Base-by-base conservation (phyloP, 2,329 filamentous ascomycete genomes). In the Clonostachys sp. region DNA sequence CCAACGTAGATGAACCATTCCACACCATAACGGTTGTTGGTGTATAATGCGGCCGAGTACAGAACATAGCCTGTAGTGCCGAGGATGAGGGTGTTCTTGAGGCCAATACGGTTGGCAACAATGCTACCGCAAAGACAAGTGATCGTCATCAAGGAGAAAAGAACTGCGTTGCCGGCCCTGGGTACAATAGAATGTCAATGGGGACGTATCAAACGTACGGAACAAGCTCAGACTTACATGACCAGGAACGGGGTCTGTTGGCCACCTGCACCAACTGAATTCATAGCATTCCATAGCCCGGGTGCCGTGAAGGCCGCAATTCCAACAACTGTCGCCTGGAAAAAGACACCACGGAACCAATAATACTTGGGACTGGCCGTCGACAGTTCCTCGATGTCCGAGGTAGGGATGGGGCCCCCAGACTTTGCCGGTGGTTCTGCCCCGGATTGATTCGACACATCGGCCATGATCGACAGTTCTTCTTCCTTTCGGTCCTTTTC, bases 11-110 rank as follows among this genome's bases (percentile, higher is more conserved):
- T 75, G 10, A 89, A 74, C 86, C 86, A 90, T 53, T 84, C 77
- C 1, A 68, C 80, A 2, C 83, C 83, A 55, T 77, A 89, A 0
- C 85, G 75, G 58, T 88, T 89, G 63, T 89, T 87, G 4, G 77
- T 80, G 61, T 89, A 89, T 0, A 89, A 66, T 0, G 83, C 86
- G 0, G 86, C 86, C 0, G 85, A 84, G 51, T 79, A 90, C 86
- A 86, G 40, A 87, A 66, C 12, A n/a, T n/a, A 35, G 14, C 20
- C 74, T 55, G 55, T 76, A 68, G 86, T 88, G 42, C 87, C 86
- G 40, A 89, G 72, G n/a, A 89, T 78, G 14, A 91, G 64, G 0
- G 85, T 79, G 45, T 80, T 80, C 56, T 87, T 87, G 51, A 91
- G 86, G 0, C 87, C 87, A 39, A 89, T 78, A 41, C 79, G 81